Base-by-base conservation (phyloP, 257 asterid species). In the Vinca minor region DNA sequence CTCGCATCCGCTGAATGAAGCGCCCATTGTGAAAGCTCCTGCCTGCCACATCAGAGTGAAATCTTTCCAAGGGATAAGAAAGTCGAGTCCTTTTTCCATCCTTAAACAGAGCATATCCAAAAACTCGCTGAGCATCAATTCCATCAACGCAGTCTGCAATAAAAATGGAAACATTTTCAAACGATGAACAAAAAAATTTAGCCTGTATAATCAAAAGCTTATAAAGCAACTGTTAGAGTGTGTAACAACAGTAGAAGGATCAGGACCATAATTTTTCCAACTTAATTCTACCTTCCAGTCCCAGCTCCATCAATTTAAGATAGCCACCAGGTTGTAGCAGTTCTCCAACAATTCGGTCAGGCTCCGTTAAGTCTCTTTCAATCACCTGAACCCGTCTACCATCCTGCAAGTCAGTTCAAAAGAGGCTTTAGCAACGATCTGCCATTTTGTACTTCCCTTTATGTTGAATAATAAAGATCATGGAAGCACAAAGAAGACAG, bases 11-110 rank as follows among this genome's bases (percentile, higher is more conserved):
- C 70, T 79, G 95, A 14, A 91, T 85, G 82, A 91, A 91, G 13
- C 98, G 88, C 4, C 96, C 96, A 63, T 91, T 86, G 55, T 88
- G 98, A 71, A 91, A 91, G 86, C 98, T 88, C 77, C 96, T 84
- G 13, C 98, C 96, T 0, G 98, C 75, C 12, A 91, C 91, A 72
- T 86, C 96, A 2, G 94, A 68, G 50, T 88, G 87, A 71, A 84
- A 91, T 34, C 79, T 84, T 71, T 88, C 98, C 76, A 88, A 69
- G 38, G 98, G 96, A 73, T 91, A 91, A 58, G 98, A 74, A 49
- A 91, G 84, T 8, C 80, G 73, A 15, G 95, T 88, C 72, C 82
- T 80, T 70, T 83, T 88, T 36, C 98, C 98, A 57, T 86, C 98
- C 80, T 91, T 91, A 84, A 88, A 86, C 13, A 91, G 79, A 41